These are phyloP conservation scores for Boechera divaricarpa DNA, from an alignment of 345 rosid species.

Conservation along the genomic window DNA sequence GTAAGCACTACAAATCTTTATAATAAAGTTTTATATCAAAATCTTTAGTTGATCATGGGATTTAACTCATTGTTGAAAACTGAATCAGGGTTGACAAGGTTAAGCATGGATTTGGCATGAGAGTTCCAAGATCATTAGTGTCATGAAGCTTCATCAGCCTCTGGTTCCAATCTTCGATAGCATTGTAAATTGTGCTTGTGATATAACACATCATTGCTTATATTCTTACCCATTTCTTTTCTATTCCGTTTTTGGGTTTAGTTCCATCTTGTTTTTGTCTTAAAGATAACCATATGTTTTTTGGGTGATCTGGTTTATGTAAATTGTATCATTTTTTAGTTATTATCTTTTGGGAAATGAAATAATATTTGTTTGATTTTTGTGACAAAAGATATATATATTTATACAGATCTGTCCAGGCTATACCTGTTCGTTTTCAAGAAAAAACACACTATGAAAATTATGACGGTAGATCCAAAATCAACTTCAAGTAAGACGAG, in stretches of 20 bases:
- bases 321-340: not conserved
- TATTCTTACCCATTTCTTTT: conserved; percentile 9
- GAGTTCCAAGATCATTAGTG: conserved; percentile 53
- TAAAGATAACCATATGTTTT: conserved; percentile 8
- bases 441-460: not conserved
- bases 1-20: conserved; percentile 48
- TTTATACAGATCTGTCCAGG: conserved; percentile 23
- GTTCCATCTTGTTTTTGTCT: not conserved
- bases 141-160: conserved; percentile 23
- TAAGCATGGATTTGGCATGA: conserved; percentile 83
- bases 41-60: not conserved
- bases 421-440: conserved; percentile 11
- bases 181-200: conserved; percentile 24
- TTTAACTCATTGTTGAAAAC: conserved; percentile 5
- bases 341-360: conserved; percentile 9
- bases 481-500: not conserved
- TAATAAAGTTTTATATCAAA: not conserved
- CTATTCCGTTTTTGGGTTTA: not conserved
- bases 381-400: not conserved
- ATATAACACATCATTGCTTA: conserved; percentile 11
- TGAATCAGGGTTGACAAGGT: conserved; percentile 64
- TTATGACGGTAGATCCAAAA: not conserved
- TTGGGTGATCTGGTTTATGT: conserved; percentile 22
- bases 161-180: conserved; percentile 1
- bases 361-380: conserved; percentile 8